These are phyloP conservation scores for Verticillium klebahnii DNA, from an alignment of 2,329 filamentous ascomycete species.

Conservation along the genomic window DNA sequence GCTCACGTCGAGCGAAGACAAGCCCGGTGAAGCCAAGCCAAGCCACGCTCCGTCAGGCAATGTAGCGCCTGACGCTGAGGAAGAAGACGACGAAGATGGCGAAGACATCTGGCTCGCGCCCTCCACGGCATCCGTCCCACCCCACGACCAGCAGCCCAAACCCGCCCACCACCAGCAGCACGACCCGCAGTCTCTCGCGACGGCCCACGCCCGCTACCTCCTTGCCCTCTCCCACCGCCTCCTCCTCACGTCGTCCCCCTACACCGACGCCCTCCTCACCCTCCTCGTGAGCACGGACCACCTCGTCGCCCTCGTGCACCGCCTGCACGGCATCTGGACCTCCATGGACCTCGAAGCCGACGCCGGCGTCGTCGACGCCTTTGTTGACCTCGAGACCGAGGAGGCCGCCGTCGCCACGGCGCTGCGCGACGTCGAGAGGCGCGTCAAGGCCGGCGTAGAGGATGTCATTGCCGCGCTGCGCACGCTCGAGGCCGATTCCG, in stretches of 20 bases:
- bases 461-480: constrained; percentile 56
- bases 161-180: constrained; percentile 36
- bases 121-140: constrained; percentile 16
- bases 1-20: constrained; percentile 49
- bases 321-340: constrained; percentile 71
- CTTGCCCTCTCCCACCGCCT: constrained; percentile 61
- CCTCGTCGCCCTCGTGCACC: constrained; percentile 70
- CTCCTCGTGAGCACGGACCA: constrained; percentile 75
- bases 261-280: constrained; percentile 60
- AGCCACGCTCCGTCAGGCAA: background rate
- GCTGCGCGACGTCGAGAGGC: constrained; percentile 57
- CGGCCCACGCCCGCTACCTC: constrained; percentile 75
- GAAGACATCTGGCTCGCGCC: constrained; percentile 38
- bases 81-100: constrained; percentile 24
- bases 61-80: background rate
- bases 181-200: constrained; percentile 80
- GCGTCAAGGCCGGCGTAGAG: constrained; percentile 64
- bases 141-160: constrained; percentile 13
- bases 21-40: background rate
- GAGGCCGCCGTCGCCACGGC: constrained; percentile 63
- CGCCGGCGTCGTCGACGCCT: constrained; percentile 73
- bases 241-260: constrained; percentile 59
- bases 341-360: constrained; percentile 78
- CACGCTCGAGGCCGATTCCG: constrained; percentile 36
- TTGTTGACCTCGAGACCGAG: constrained; percentile 67